phyloP scores from a whole-genome alignment of 768 basidiomycete genomes.

The Termitomyces sp. region DNA sequence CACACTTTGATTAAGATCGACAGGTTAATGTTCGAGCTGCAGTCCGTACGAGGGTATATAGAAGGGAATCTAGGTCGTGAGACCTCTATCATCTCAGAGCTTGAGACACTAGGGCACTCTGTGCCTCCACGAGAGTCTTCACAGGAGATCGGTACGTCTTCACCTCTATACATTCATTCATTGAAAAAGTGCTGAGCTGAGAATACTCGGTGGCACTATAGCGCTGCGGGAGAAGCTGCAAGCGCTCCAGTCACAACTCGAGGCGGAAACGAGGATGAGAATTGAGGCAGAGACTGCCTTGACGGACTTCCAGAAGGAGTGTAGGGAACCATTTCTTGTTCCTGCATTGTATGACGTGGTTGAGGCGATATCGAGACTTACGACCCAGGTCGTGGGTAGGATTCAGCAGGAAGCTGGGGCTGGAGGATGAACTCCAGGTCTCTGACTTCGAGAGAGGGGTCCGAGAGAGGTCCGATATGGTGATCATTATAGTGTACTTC shows the following conservation, averaged over 20 bases:
- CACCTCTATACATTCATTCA: not conserved
- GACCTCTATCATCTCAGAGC: conserved; percentile 19
- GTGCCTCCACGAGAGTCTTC: not conserved
- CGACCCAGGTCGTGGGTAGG: conserved; percentile 24
- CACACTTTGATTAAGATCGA: conserved; percentile 7
- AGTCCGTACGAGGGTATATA: conserved; percentile 24
- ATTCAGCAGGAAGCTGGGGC: not conserved
- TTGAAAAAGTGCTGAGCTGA: not conserved
- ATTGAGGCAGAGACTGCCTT: conserved; percentile 41
- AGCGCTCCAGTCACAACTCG: conserved; percentile 31
- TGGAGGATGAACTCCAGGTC: not conserved
- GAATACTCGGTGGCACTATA: conserved; percentile 4
- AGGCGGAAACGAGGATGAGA: conserved; percentile 30
- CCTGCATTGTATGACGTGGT: conserved; percentile 56
- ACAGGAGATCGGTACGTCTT: conserved; percentile 9
- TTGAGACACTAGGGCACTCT: conserved; percentile 17
- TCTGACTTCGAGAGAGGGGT: not conserved
- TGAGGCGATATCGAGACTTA: conserved; percentile 41
- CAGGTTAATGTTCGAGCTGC: conserved; percentile 21
- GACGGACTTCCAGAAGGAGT: conserved; percentile 46
- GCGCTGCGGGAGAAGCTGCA: conserved; percentile 22
- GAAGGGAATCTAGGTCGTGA: conserved; percentile 21
- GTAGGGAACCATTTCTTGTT: conserved; percentile 50
- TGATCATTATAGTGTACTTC: not conserved
- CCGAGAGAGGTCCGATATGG: not conserved